Evolutionary conservation across 2,329 filamentous ascomycete genomes (phyloP).

Genomic region (Alternaria viburni): DNA sequence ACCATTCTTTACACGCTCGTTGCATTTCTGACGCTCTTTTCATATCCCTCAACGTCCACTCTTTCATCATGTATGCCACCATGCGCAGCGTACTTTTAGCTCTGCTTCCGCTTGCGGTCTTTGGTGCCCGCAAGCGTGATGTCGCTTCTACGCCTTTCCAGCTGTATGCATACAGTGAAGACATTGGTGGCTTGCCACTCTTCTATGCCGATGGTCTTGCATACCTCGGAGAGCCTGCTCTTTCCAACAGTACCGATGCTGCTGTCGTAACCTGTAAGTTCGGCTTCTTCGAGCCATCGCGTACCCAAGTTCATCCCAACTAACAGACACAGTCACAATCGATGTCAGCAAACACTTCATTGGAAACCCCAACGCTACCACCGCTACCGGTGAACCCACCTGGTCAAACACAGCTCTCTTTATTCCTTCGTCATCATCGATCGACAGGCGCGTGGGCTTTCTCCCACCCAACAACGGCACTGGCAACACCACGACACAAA

Average conservation of each 20-base stretch:
- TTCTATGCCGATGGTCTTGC: constrained; percentile 19
- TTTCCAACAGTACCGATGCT: neutral
- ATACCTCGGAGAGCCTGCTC: neutral
- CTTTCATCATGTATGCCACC: neutral
- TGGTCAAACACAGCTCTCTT: neutral
- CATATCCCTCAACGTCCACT: neutral
- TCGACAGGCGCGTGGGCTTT: neutral
- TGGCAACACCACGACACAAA: neutral
- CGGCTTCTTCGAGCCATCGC: neutral
- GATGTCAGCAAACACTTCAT: neutral
- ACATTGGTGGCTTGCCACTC: constrained; percentile 20
- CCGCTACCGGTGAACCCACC: neutral
- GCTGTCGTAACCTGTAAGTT: constrained; percentile 1
- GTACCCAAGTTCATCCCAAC: neutral
- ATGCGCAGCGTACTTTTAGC: neutral
- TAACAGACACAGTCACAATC: neutral
- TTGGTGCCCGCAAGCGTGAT: neutral
- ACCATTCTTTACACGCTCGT: neutral
- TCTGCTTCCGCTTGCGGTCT: neutral
- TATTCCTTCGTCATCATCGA: neutral
- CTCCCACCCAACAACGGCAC: neutral
- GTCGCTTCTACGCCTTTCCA: constrained; percentile 5
- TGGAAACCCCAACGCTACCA: neutral
- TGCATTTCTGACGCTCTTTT: neutral
- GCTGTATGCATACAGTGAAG: constrained; percentile 21